phyloP scores from a whole-genome alignment of 768 basidiomycete species.

The Candolleomyces eurysporus region DNA sequence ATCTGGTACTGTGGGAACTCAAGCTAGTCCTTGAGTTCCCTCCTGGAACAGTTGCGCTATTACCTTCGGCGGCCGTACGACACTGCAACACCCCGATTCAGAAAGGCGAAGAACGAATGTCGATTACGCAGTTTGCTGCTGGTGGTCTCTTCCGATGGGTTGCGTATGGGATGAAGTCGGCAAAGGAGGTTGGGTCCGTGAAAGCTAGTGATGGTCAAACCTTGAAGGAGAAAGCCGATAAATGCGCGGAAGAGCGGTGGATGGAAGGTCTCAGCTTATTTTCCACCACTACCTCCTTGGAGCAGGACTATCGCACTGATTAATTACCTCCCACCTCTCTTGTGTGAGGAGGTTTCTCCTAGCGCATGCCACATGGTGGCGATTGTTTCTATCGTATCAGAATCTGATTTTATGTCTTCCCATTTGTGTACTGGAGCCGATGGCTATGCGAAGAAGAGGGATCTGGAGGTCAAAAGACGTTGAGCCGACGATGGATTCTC shows the following conservation, averaged over 20 bases:
- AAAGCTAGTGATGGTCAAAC: not conserved
- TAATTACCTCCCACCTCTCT: no score
- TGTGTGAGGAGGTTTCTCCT: no score
- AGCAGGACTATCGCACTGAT: no score
- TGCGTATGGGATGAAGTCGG: not conserved
- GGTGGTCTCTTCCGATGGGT: constrained; percentile 2
- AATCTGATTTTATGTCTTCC: no score
- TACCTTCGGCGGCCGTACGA: constrained; percentile 1
- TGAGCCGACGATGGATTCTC: no score
- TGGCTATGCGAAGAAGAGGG: no score
- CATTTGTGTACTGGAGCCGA: no score
- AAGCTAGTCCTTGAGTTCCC: constrained; percentile 6
- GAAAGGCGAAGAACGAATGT: not conserved
- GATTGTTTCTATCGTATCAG: no score
- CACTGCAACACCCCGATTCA: constrained; percentile 16
- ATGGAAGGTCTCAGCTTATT: not conserved
- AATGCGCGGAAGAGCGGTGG: not conserved
- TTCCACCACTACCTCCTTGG: not conserved
- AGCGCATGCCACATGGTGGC: no score
- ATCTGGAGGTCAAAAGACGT: no score
- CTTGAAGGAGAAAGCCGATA: not conserved
- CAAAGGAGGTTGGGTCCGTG: not conserved
- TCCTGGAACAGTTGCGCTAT: not conserved
- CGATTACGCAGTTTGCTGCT: not conserved
- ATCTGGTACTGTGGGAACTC: constrained; percentile 1